Evolutionary conservation across 768 basidiomycete species (phyloP).

Genomic region (Panaeolus cyanescens): DNA sequence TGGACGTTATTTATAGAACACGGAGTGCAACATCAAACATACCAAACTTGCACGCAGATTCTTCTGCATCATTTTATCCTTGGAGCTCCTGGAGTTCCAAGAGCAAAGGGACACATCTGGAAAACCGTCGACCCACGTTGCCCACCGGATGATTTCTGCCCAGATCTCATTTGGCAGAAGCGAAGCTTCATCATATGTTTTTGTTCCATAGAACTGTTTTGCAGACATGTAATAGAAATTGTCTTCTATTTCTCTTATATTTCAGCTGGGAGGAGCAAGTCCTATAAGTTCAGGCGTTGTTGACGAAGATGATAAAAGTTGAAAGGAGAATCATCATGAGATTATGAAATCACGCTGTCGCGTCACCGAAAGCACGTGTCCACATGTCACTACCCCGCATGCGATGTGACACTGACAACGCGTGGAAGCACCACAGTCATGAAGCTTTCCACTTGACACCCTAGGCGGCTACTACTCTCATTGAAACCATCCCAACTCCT

Average conservation of each 20-base stretch:
- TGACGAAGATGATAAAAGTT: too few relatives aligned
- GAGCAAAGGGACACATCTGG: conserved; percentile 13
- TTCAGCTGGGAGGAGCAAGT: too few relatives aligned
- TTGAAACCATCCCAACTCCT: background rate
- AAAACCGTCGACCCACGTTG: conserved; percentile 22
- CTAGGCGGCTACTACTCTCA: too few relatives aligned
- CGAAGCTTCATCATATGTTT: conserved; percentile 7
- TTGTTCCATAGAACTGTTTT: conserved; percentile 13
- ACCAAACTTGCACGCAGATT: conserved; percentile 23
- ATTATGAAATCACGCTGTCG: background rate
- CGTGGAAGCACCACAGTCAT: too few relatives aligned
- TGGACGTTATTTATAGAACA: background rate
- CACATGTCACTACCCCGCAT: background rate
- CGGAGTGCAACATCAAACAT: conserved; percentile 1
- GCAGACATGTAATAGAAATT: conserved; percentile 19
- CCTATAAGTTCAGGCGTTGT: too few relatives aligned
- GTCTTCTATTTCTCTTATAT: too few relatives aligned
- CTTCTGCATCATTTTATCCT: conserved; percentile 12
- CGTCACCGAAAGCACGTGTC: background rate
- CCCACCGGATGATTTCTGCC: conserved; percentile 24
- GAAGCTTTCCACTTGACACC: too few relatives aligned
- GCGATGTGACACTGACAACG: background rate
- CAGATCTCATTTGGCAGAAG: conserved; percentile 30
- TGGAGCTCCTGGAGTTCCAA: conserved; percentile 8
- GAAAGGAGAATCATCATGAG: too few relatives aligned